Evolutionary conservation across 352 stramenopile genomes (phyloP).

Genomic region (Pythium grandisporangium): DNA sequence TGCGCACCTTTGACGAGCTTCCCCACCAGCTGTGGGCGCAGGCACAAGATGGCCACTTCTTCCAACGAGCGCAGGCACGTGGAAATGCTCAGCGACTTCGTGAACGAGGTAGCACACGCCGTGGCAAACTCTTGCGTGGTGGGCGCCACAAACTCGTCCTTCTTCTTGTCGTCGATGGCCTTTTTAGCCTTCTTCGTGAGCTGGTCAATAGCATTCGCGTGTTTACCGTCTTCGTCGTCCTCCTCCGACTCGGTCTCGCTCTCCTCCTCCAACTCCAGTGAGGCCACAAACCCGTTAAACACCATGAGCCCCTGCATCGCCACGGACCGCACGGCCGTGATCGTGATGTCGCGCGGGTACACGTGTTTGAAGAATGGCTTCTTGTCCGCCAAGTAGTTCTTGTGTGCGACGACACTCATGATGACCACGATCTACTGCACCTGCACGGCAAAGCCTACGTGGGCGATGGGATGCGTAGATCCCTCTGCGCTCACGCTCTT

Average conservation of each 20-base stretch:
- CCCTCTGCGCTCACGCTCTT: too few species aligned
- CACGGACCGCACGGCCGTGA: slow-evolving; percentile 49
- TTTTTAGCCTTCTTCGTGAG: slow-evolving; percentile 16
- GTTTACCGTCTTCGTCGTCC: slow-evolving; percentile 24
- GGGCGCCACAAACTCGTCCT: slow-evolving; percentile 40
- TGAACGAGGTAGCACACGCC: slow-evolving; percentile 46
- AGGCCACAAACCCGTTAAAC: slow-evolving; percentile 71
- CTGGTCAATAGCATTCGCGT: slow-evolving; percentile 25
- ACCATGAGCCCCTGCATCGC: slow-evolving; percentile 66
- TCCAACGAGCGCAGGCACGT: slow-evolving; percentile 72
- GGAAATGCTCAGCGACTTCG: slow-evolving; percentile 75
- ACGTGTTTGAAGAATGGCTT: slow-evolving; percentile 84
- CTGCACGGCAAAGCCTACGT: not conserved
- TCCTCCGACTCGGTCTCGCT: slow-evolving; percentile 35
- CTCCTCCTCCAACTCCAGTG: slow-evolving; percentile 53
- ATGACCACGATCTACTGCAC: not conserved
- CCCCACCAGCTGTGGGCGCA: slow-evolving; percentile 43
- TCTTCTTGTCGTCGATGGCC: slow-evolving; percentile 16
- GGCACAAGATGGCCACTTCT: slow-evolving; percentile 45
- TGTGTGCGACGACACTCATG: slow-evolving; percentile 53
- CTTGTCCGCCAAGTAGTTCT: slow-evolving; percentile 75
- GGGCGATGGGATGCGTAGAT: not conserved
- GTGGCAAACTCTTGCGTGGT: slow-evolving; percentile 45
- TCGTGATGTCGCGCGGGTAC: slow-evolving; percentile 51
- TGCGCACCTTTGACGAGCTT: slow-evolving; percentile 76